Base-by-base conservation (phyloP, 805 yeast genomes). In the Lachancea sp. region DNA sequence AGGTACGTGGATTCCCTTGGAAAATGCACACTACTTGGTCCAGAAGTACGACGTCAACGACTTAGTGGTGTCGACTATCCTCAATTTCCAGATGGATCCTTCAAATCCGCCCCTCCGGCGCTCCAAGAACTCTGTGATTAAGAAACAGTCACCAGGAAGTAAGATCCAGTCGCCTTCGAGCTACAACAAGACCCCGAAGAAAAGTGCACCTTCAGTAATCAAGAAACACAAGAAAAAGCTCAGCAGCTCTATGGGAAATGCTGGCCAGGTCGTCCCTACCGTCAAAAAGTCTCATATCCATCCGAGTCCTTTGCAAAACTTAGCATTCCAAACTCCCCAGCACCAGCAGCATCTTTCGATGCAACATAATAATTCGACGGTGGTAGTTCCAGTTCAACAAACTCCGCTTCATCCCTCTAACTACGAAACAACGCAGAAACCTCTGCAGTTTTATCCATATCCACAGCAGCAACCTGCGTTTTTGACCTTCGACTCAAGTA, bases 1-100 rank as follows among this genome's bases (percentile, higher is more conserved):
- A 63, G 94, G 94, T 4, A 83, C 94, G 2, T 84, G 92, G 92
- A 77, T 84, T 29, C 92, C 94, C 0, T 56, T 83, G 29, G 71
- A 69, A 2, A 74, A 77, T 47, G 90, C 90, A 2, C 69, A 69
- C 32, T 69, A 74, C 34, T 65, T 81, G 50, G 79, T 78, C 3
- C 65, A 69, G 33, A 68, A 67, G 35, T 71, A 75, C 48, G 72
- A 71, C 1, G 74, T 77, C 15, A 61, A 69, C 30, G 77, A 74
- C 19, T 67, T 70, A 8, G 67, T 78, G 39, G 69, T 71, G 19
- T 72, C 62, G 4, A 43, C 71, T 3, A 75, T 83, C 1, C 60
- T 83, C 36, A 71, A 71, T 34, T 81, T 76, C 51, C 71, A 56
- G 51, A 73, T 72, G 48, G 73, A 63, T 52, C 70, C 65, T 41